These are phyloP conservation scores for Stachybotrys echinatus DNA, from an alignment of 2,329 filamentous ascomycete species.

Conservation along the genomic window DNA sequence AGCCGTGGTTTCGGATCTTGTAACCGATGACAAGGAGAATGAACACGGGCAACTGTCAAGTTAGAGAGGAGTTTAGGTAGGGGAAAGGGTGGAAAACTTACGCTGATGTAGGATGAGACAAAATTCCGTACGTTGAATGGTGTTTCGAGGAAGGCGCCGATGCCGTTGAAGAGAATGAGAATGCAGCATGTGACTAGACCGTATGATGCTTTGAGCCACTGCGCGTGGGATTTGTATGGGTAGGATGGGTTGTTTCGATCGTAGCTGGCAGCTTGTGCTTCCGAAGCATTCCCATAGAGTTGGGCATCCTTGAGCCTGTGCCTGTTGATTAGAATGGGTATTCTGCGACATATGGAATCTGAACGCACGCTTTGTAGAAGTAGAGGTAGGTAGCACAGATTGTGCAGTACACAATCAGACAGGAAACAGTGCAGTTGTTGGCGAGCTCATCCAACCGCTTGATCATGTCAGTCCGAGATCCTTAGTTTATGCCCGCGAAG, in stretches of 20 bases:
- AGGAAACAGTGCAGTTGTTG: conserved; percentile 30
- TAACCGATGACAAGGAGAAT: conserved; percentile 29
- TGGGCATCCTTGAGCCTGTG: conserved; percentile 30
- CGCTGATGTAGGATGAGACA: conserved; percentile 32
- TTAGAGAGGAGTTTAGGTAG: neutral
- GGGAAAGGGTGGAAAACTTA: conserved; percentile 14
- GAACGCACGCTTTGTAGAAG: conserved; percentile 27
- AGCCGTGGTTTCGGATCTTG: conserved; percentile 29
- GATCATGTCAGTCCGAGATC: conserved; percentile 4
- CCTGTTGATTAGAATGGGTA: neutral
- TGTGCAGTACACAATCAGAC: conserved; percentile 31
- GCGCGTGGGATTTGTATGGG: conserved; percentile 31
- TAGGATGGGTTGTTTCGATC: conserved; percentile 28
- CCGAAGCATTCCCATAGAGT: conserved; percentile 29
- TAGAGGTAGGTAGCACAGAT: conserved; percentile 34
- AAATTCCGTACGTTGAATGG: conserved; percentile 30
- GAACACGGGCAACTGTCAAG: conserved; percentile 26
- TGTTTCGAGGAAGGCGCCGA: conserved; percentile 21
- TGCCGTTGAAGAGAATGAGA: conserved; percentile 28
- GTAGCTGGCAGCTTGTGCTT: conserved; percentile 24
- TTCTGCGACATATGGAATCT: neutral
- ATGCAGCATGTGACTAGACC: conserved; percentile 25
- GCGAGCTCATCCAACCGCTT: conserved; percentile 30
- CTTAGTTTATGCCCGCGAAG: neutral
- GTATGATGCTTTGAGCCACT: conserved; percentile 31